These are phyloP conservation scores for Solanum ossicruentum DNA, from an alignment of 257 asterid species.

Conservation along the genomic window DNA sequence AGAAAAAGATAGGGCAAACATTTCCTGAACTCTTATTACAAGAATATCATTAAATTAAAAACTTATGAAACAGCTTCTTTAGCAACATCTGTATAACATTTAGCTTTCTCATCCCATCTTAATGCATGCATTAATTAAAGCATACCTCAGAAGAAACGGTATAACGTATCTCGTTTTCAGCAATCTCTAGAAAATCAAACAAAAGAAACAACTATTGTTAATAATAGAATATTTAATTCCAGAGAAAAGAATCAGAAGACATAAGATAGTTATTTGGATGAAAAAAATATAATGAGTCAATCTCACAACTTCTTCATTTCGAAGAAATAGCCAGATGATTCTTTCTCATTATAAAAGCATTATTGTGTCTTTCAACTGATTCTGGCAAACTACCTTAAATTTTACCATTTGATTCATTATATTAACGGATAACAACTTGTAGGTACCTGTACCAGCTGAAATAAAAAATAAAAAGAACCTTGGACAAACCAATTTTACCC, in stretches of 20 bases:
- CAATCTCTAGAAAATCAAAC: conserved; percentile 33
- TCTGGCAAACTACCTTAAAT: background rate
- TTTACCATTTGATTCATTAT: background rate
- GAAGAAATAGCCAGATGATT: background rate
- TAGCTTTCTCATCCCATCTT: background rate
- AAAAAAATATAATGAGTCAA: background rate
- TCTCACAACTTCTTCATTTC: background rate
- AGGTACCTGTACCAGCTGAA: background rate
- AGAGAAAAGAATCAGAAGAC: background rate
- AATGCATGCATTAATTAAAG: background rate
- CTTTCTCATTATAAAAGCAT: background rate
- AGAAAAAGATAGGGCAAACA: background rate
- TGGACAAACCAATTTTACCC: background rate
- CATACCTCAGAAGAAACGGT: conserved; percentile 67
- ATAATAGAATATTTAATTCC: background rate
- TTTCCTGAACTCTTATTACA: background rate
- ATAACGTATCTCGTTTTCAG: conserved; percentile 37
- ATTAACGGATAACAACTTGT: background rate
- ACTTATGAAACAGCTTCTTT: background rate
- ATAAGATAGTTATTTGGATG: background rate
- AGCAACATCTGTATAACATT: background rate
- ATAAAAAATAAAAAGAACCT: background rate
- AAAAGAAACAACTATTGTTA: background rate
- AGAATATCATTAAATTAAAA: background rate
- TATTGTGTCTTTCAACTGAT: background rate